Percentiles rank a stretch among this genome's conserved stretches.
phyloP scores from a whole-genome alignment of 805 yeast species.

The Saturnispora serradocipensis region DNA sequence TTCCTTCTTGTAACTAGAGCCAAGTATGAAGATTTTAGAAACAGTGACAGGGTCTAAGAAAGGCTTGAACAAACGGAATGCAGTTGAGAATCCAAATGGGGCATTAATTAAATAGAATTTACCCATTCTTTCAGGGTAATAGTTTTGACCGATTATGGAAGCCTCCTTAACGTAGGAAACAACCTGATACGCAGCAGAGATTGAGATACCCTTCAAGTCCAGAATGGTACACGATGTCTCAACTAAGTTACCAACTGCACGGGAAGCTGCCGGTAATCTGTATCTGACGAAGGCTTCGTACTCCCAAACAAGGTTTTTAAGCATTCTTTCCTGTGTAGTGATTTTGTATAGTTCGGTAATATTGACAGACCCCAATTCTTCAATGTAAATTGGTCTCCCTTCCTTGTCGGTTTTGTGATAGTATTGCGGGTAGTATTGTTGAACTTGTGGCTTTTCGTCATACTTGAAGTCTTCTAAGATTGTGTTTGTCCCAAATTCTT shows the following conservation, averaged over 20 bases:
- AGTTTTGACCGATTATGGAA: slow-evolving; percentile 88
- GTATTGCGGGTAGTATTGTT: slow-evolving; percentile 88
- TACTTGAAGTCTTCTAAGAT: slow-evolving; percentile 82
- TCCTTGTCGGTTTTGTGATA: slow-evolving; percentile 95
- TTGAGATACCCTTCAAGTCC: slow-evolving; percentile 90
- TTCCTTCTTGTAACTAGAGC: slow-evolving; percentile 70
- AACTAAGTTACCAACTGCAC: slow-evolving; percentile 64
- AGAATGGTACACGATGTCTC: slow-evolving; percentile 96
- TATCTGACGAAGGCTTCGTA: slow-evolving; percentile 80
- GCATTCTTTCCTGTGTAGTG: slow-evolving; percentile 93
- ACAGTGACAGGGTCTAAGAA: slow-evolving; percentile 97
- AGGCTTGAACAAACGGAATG: slow-evolving; percentile 83
- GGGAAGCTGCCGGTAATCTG: slow-evolving; percentile 91
- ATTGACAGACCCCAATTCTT: slow-evolving; percentile 88
- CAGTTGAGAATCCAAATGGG: slow-evolving; percentile 95
- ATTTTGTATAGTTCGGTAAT: slow-evolving; percentile 85
- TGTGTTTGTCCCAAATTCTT: slow-evolving; percentile 76
- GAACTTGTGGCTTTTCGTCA: slow-evolving; percentile 86
- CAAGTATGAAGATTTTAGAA: slow-evolving; percentile 82
- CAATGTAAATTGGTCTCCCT: slow-evolving; percentile 93
- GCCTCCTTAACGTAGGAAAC: slow-evolving; percentile 87
- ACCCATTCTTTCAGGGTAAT: slow-evolving; percentile 99
- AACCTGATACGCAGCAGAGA: slow-evolving; percentile 77
- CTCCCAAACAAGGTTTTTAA: slow-evolving; percentile 94
- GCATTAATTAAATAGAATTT: slow-evolving; percentile 92